phyloP scores from a whole-genome alignment of 2,329 filamentous ascomycete genomes.

The Cladosporium colombiae region DNA sequence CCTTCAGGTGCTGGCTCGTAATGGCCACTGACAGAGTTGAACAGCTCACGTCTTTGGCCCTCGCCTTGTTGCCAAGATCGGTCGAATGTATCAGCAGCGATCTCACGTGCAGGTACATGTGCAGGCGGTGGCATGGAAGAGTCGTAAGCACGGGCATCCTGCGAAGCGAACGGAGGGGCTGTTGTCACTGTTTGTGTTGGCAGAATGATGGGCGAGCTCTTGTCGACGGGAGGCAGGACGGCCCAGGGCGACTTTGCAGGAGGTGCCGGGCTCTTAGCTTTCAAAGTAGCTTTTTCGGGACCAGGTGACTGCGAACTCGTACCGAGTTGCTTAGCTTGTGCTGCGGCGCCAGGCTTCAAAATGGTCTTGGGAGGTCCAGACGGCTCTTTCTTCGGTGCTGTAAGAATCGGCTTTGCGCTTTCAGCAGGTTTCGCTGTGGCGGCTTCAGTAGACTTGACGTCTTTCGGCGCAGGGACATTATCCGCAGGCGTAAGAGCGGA shows the following conservation, averaged over 20 bases:
- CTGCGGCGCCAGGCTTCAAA: conserved; percentile 48
- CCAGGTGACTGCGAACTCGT: conserved; percentile 37
- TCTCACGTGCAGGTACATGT: conserved; percentile 73
- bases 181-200: conserved; percentile 45
- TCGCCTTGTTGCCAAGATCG: conserved; percentile 75
- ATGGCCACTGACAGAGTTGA: conserved; percentile 90
- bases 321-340: conserved; percentile 38
- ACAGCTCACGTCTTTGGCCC: conserved; percentile 72
- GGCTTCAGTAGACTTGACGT: conserved; percentile 26
- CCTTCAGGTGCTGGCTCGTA: conserved; percentile 83
- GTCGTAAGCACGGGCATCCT: conserved; percentile 59
- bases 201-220: conserved; percentile 69
- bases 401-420: conserved; percentile 31
- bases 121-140: conserved; percentile 51
- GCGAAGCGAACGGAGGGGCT: conserved; percentile 48
- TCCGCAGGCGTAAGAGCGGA: conserved; percentile 67
- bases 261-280: conserved; percentile 70
- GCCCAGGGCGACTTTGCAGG: conserved; percentile 93
- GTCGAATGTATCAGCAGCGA: conserved; percentile 91
- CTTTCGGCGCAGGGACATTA: conserved; percentile 24
- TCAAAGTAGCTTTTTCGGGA: conserved; percentile 63
- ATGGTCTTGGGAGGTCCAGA: conserved; percentile 49
- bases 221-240: conserved; percentile 79
- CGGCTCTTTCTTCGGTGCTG: conserved; percentile 38
- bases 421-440: conserved; percentile 32